phyloP scores from a whole-genome alignment of 805 yeast species.

The Saccharomyces paradoxus region DNA sequence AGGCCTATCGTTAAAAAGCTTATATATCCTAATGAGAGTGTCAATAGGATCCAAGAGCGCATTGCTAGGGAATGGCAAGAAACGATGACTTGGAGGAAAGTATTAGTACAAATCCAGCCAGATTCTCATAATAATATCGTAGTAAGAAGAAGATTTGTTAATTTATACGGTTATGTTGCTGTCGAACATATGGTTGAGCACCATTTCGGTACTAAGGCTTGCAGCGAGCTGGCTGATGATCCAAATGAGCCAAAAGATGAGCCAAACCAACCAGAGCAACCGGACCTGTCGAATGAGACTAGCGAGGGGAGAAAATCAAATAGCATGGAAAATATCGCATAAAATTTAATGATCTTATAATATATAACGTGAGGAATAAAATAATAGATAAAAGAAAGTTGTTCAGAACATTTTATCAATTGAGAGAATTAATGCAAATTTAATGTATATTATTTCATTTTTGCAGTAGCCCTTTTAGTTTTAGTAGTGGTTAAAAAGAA shows the following conservation, averaged over 20 bases:
- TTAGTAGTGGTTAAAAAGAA: too few species aligned
- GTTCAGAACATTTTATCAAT: too few species aligned
- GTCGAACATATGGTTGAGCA: slow-evolving; percentile 68
- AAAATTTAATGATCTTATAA: neutral
- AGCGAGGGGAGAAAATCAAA: neutral
- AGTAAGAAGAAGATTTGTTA: slow-evolving; percentile 70
- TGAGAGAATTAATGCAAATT: too few species aligned
- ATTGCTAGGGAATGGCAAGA: slow-evolving; percentile 84
- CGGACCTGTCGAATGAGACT: neutral
- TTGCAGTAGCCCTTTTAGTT: too few species aligned
- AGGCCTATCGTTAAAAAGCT: slow-evolving; percentile 22
- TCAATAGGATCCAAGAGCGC: slow-evolving; percentile 43
- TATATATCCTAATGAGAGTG: slow-evolving; percentile 27
- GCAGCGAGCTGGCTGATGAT: slow-evolving; percentile 8
- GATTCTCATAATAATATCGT: slow-evolving; percentile 91
- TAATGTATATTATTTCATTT: too few species aligned
- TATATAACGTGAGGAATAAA: neutral
- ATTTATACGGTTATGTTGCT: slow-evolving; percentile 93
- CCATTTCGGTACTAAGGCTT: slow-evolving; percentile 30
- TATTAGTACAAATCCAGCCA: slow-evolving; percentile 70
- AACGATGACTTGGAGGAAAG: slow-evolving; percentile 82
- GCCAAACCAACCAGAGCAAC: neutral
- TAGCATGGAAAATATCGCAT: neutral
- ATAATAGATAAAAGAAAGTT: neutral
- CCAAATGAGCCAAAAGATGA: neutral